Conservation (phyloP, 108 stramenopile genomes). For the Aurantiochytrium sp. region DNA sequence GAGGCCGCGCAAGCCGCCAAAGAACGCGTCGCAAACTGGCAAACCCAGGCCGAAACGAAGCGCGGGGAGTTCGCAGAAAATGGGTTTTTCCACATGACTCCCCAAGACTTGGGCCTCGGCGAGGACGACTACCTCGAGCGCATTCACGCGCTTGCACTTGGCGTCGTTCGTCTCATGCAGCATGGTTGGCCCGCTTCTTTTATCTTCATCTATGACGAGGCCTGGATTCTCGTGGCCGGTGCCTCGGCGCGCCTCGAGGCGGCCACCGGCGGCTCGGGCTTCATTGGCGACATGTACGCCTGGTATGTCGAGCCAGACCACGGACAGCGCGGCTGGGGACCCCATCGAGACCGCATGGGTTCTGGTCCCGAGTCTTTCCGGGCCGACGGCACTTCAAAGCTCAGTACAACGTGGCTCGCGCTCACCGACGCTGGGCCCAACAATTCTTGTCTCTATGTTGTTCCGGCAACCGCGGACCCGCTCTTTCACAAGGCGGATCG, state of each 20-base stretch:
- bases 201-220: conserved; percentile 14
- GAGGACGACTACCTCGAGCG: neutral
- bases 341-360: conserved; percentile 4
- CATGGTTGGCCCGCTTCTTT: conserved; percentile 10
- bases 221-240: neutral
- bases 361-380: neutral
- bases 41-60: neutral
- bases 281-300: conserved; percentile 3
- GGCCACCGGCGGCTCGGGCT: neutral
- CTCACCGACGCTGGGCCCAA: neutral
- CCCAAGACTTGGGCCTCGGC: neutral
- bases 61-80: neutral
- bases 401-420: conserved; percentile 9
- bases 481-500: neutral
- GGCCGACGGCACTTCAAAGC: neutral
- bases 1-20: neutral
- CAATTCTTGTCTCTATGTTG: neutral
- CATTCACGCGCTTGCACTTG: neutral
- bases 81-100: neutral
- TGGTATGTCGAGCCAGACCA: neutral
- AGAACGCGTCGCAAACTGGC: neutral
- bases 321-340: neutral
- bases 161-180: neutral
- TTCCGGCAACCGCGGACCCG: neutral
- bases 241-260: neutral